Conservation (phyloP, 306 rosid species). For the Pyrus communis region DNA sequence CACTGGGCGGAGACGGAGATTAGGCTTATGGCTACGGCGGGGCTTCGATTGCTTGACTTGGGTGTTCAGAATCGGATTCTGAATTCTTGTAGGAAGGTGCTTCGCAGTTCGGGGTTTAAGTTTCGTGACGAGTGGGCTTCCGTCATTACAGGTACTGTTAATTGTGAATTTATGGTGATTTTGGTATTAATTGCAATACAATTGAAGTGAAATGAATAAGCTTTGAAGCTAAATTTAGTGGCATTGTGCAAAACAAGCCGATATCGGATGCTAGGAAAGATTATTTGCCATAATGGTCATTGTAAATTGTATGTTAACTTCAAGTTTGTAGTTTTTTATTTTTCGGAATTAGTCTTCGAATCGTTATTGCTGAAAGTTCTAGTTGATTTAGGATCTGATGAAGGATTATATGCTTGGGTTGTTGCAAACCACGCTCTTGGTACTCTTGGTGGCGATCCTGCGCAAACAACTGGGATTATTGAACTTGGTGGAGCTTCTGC, state of each 20-base stretch:
- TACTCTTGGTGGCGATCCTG: constrained; percentile 77
- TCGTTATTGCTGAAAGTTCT: constrained; percentile 6
- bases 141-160: constrained; percentile 57
- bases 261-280: background rate
- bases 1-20: constrained; percentile 64
- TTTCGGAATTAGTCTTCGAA: background rate
- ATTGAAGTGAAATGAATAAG: background rate
- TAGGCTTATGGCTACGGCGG: constrained; percentile 95
- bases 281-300: background rate
- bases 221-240: background rate
- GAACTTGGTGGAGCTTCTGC: constrained; percentile 96
- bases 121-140: constrained; percentile 87
- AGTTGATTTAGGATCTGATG: constrained; percentile 69
- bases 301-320: background rate
- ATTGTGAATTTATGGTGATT: background rate
- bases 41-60: constrained; percentile 56
- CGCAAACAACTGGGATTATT: constrained; percentile 69
- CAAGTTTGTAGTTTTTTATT: background rate
- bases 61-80: constrained; percentile 49
- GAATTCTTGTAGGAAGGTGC: constrained; percentile 51
- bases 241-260: background rate
- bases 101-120: constrained; percentile 54
- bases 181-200: background rate
- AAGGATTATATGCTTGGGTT: constrained; percentile 91
- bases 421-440: constrained; percentile 90